Conservation (phyloP, 2,329 filamentous ascomycete species). For the Thelonectria discophora region DNA sequence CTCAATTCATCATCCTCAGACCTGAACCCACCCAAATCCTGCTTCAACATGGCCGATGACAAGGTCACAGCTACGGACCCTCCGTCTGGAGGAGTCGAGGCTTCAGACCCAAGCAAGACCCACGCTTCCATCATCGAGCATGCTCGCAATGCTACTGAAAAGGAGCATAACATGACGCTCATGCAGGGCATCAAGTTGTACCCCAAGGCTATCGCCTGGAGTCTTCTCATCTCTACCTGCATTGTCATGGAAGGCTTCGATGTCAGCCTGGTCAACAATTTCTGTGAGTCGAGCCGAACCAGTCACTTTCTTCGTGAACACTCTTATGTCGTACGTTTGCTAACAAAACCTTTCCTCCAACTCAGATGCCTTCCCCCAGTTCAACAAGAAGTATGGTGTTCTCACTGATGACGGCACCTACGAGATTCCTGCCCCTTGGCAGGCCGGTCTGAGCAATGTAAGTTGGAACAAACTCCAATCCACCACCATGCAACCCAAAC, state of each 20-base stretch:
- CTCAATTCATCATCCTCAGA: slow-evolving; percentile 2
- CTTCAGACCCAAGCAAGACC: slow-evolving; percentile 36
- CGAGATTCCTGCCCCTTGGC: slow-evolving; percentile 69
- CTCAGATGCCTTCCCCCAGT: slow-evolving; percentile 62
- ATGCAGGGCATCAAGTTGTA: slow-evolving; percentile 82
- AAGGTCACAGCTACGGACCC: slow-evolving; percentile 27
- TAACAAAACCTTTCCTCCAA: slow-evolving; percentile 9
- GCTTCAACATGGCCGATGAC: slow-evolving; percentile 24
- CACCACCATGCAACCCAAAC: neutral
- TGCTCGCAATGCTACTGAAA: slow-evolving; percentile 60
- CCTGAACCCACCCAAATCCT: neutral
- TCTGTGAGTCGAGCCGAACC: slow-evolving; percentile 58
- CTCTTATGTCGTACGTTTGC: slow-evolving; percentile 4
- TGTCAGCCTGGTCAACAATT: slow-evolving; percentile 81
- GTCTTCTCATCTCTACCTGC: slow-evolving; percentile 85
- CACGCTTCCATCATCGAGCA: slow-evolving; percentile 46
- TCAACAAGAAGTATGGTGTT: slow-evolving; percentile 66
- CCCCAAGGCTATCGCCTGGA: slow-evolving; percentile 87
- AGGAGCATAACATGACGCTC: slow-evolving; percentile 76
- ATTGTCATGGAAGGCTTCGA: slow-evolving; percentile 95
- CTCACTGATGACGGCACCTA: slow-evolving; percentile 56
- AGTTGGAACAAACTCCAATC: slow-evolving; percentile 32
- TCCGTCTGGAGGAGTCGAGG: slow-evolving; percentile 16
- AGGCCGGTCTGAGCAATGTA: slow-evolving; percentile 67
- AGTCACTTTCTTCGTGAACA: neutral